A percentile compares a stretch with the other conserved stretches of the same genome.
Conservation (phyloP, 441 rosid species). For the Adansonia gregorii region DNA sequence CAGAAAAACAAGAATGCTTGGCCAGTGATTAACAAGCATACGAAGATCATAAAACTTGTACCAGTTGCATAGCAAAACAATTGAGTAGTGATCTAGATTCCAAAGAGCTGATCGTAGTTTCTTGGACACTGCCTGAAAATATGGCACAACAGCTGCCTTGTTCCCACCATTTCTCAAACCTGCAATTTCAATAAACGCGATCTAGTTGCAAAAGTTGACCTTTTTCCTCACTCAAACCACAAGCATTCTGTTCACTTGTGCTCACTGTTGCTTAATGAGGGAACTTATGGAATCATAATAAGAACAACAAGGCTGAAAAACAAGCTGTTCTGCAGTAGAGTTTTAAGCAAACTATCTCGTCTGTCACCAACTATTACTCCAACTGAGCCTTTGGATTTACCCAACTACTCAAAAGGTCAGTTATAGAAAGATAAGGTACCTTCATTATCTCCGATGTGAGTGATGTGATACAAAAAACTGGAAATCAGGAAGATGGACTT, state of each 20-base stretch:
- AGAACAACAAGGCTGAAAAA: constrained; percentile 28
- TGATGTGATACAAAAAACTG: constrained; percentile 51
- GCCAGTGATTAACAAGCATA: constrained; percentile 5
- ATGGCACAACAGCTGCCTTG: neutral
- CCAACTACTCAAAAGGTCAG: constrained; percentile 19
- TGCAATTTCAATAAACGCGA: constrained; percentile 4
- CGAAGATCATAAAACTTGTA: neutral
- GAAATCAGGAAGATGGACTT: constrained; percentile 57
- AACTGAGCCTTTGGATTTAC: constrained; percentile 22
- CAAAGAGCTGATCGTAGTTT: neutral
- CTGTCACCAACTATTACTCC: constrained; percentile 27
- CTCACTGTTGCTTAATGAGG: constrained; percentile 13
- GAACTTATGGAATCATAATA: constrained; percentile 20
- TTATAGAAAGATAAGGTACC: constrained; percentile 9
- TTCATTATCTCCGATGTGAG: constrained; percentile 23
- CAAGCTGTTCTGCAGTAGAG: constrained; percentile 3
- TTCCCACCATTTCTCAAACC: neutral
- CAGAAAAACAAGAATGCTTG: neutral
- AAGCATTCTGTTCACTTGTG: constrained; percentile 14
- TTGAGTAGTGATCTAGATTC: neutral
- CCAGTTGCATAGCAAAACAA: constrained; percentile 4
- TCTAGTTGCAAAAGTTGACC: neutral
- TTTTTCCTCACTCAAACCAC: constrained; percentile 18
- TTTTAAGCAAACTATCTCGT: neutral
- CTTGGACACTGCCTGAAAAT: constrained; percentile 5